phyloP scores from a whole-genome alignment of 2,329 filamentous ascomycete genomes.

The Kalmusia sp. region DNA sequence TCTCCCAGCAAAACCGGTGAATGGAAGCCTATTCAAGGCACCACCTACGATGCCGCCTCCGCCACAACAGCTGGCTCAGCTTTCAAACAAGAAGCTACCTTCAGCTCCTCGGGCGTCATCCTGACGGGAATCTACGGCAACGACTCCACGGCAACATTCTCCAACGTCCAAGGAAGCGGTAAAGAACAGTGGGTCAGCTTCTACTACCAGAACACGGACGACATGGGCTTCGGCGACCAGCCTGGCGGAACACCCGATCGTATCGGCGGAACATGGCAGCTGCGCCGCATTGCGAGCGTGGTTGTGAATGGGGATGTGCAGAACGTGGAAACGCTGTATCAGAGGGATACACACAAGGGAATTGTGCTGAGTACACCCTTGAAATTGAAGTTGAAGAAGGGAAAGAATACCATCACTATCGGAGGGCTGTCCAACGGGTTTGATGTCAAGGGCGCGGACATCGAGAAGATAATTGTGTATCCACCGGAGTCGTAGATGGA shows the following conservation, averaged over 20 bases:
- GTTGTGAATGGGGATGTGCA: conserved; percentile 62
- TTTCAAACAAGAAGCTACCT: conserved; percentile 63
- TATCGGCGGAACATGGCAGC: conserved; percentile 66
- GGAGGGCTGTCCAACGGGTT: conserved; percentile 65
- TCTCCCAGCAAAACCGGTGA: conserved; percentile 53
- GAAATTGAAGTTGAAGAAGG: conserved; percentile 60
- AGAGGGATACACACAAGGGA: conserved; percentile 66
- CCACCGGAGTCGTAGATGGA: conserved; percentile 60
- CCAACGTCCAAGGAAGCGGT: conserved; percentile 56
- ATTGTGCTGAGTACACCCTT: conserved; percentile 66
- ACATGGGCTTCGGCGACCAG: conserved; percentile 65
- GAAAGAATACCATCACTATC: conserved; percentile 65
- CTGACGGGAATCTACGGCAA: conserved; percentile 63
- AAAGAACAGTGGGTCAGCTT: conserved; percentile 65
- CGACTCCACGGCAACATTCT: conserved; percentile 61
- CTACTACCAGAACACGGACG: conserved; percentile 66
- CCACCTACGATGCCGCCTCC: conserved; percentile 55
- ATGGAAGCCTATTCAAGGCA: conserved; percentile 56
- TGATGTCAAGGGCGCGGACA: conserved; percentile 64
- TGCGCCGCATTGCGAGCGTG: conserved; percentile 67
- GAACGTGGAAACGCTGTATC: conserved; percentile 58
- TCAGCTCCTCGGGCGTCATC: conserved; percentile 57
- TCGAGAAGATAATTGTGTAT: conserved; percentile 67
- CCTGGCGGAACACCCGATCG: conserved; percentile 64
- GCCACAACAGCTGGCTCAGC: conserved; percentile 56